Evolutionary conservation across 75 land plant genomes (phyloP), one percentile per base, ranked within the genome.

Genomic region (Azolla pinnata): DNA sequence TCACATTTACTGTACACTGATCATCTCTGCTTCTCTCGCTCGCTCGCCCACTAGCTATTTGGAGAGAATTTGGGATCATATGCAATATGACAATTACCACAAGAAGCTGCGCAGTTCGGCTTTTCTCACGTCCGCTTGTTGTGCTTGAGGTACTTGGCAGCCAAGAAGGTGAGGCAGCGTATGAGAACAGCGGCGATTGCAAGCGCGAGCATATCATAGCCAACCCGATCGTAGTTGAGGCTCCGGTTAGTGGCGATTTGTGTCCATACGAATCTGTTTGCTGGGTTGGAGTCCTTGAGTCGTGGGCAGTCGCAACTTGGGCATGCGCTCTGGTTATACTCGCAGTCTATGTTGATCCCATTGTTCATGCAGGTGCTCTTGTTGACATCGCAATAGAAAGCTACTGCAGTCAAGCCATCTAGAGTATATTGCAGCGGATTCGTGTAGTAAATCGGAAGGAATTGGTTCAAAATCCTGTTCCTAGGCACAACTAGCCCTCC

Each of bases 361-460:
- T 30, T 19, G 42, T 68, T 55, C 30, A 68, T 12, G 48, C 75
- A 77, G 24, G 49, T n/a, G 33, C 64, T 57, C 40, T 53, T 59
- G 61, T 66, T 24, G 25, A 60, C 61, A 62, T 69, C 70, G 56
- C 81, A 78, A 59, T 59, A 73, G 64, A 78, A 78, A 46, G 76
- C 59, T 27, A 78, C 60, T 4, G 76, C 64, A 20, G 76, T 75
- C 20, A 75, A 34, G 12, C 67, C 34, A 54, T 75, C 69, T 9
- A 70, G 51, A 45, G 67, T 74, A 54, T 60, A 79, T 52, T 79
- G 78, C 42, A 79, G 49, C 18, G 82, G 78, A 47, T 74, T 75
- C 12, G 60, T 70, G 74, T 74, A 75, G 34, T 60, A 79, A 52
- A 70, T 40, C 74, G 66, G 63, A 32, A 53, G 62, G 38, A 66